These are phyloP conservation scores for Boechera stricta DNA, from an alignment of 345 rosid species.

Conservation along the genomic window DNA sequence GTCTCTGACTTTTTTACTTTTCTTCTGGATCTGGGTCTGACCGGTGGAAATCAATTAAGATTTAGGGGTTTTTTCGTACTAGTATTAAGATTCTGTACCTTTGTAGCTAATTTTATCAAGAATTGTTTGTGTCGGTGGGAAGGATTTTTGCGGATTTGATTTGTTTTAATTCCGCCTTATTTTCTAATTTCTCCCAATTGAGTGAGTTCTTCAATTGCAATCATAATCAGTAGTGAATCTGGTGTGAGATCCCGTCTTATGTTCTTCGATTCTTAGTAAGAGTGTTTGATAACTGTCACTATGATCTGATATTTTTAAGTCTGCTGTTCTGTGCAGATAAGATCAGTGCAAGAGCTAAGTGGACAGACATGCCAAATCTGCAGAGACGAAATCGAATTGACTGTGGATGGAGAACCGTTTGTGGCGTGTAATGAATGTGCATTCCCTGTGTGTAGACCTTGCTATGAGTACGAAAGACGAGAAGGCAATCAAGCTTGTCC, in stretches of 20 bases:
- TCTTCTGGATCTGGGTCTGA: slow-evolving; percentile 50
- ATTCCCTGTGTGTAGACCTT: slow-evolving; percentile 95
- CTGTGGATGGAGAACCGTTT: slow-evolving; percentile 80
- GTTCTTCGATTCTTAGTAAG: neutral
- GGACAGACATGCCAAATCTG: slow-evolving; percentile 96
- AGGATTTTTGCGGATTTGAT: neutral
- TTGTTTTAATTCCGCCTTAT: neutral
- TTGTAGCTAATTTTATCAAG: neutral
- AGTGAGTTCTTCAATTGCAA: slow-evolving; percentile 1
- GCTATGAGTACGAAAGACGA: slow-evolving; percentile 94
- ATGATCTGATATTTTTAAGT: neutral
- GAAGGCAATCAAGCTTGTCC: slow-evolving; percentile 99
- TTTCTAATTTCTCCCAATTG: neutral
- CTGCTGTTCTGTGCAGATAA: slow-evolving; percentile 61
- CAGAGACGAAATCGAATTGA: slow-evolving; percentile 86
- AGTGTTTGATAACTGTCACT: neutral
- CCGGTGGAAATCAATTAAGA: slow-evolving; percentile 1
- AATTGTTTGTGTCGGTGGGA: slow-evolving; percentile 41
- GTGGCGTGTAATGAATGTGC: slow-evolving; percentile 99
- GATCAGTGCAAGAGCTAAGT: slow-evolving; percentile 90
- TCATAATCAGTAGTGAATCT: slow-evolving; percentile 21
- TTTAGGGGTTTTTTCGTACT: slow-evolving; percentile 34
- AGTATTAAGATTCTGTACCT: neutral
- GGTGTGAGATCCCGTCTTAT: slow-evolving; percentile 24
- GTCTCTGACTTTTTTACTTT: slow-evolving; percentile 17